A percentile compares a stretch with the other conserved stretches of the same genome.
Conservation (phyloP, 768 basidiomycete species). For the Scleroderma citrinum region DNA sequence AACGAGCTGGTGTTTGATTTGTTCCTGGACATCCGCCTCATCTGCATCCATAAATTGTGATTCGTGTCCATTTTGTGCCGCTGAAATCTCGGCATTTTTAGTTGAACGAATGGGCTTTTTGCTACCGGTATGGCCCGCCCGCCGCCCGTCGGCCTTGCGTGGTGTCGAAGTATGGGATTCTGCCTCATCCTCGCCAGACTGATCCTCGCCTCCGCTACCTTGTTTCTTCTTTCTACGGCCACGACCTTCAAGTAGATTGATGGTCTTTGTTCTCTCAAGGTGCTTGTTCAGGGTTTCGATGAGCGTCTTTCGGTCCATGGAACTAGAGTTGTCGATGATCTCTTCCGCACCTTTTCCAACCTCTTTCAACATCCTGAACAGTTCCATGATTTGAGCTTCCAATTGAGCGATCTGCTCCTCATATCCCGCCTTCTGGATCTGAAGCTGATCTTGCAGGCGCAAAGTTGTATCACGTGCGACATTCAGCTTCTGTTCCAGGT, state of each 20-base stretch:
- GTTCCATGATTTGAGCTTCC: constrained; percentile 87
- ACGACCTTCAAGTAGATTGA: constrained; percentile 78
- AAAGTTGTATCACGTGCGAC: constrained; percentile 76
- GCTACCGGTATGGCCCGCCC: constrained; percentile 28
- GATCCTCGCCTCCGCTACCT: constrained; percentile 27
- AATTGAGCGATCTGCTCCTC: constrained; percentile 85
- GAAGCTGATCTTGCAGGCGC: constrained; percentile 71
- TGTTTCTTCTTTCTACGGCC: constrained; percentile 27
- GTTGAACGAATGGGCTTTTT: constrained; percentile 22
- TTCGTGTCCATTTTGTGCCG: constrained; percentile 44
- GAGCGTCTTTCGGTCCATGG: constrained; percentile 76
- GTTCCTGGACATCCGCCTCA: constrained; percentile 74
- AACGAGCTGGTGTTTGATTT: constrained; percentile 80
- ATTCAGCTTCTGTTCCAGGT: constrained; percentile 70
- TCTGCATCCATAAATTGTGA: constrained; percentile 92
- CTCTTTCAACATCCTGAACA: constrained; percentile 91
- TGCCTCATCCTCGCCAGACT: constrained; percentile 35
- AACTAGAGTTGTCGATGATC: constrained; percentile 56
- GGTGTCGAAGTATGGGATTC: constrained; percentile 55
- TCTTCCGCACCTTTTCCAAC: constrained; percentile 71
- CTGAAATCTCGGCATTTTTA: constrained; percentile 34
- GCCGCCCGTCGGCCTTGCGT: constrained; percentile 44
- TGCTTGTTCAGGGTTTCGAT: constrained; percentile 77
- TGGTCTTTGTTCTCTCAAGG: constrained; percentile 78
- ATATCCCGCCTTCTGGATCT: constrained; percentile 69